Evolutionary conservation across 345 rosid genomes (phyloP).

Genomic region (Combretum micranthum): DNA sequence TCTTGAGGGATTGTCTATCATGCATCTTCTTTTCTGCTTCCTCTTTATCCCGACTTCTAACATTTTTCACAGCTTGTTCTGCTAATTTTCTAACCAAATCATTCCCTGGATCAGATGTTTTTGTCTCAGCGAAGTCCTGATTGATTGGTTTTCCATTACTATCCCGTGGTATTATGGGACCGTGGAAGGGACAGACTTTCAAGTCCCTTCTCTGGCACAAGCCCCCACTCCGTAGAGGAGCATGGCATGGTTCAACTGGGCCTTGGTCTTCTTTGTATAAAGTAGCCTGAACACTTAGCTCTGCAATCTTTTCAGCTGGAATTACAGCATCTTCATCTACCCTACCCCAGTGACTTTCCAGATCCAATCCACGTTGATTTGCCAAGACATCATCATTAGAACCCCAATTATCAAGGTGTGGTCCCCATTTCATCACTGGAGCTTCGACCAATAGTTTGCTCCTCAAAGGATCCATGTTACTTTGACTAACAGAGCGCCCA

Average conservation of each 20-base stretch:
- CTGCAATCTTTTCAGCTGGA: slow-evolving; percentile 87
- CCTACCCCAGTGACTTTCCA: slow-evolving; percentile 89
- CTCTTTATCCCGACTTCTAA: slow-evolving; percentile 47
- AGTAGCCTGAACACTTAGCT: slow-evolving; percentile 59
- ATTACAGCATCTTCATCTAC: slow-evolving; percentile 86
- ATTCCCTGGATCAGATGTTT: slow-evolving; percentile 24
- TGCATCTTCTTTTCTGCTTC: slow-evolving; percentile 45
- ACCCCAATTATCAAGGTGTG: slow-evolving; percentile 61
- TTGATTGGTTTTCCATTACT: slow-evolving; percentile 45
- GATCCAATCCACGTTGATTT: slow-evolving; percentile 82
- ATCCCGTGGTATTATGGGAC: slow-evolving; percentile 66
- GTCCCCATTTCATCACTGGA: slow-evolving; percentile 65
- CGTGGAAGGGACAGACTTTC: slow-evolving; percentile 80
- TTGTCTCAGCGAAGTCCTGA: slow-evolving; percentile 21
- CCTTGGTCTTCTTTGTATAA: slow-evolving; percentile 61
- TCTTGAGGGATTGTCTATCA: slow-evolving; percentile 38
- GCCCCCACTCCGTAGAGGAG: slow-evolving; percentile 68
- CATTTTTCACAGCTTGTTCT: slow-evolving; percentile 70
- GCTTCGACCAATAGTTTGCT: slow-evolving; percentile 66
- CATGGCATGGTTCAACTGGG: slow-evolving; percentile 61
- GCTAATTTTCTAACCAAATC: slow-evolving; percentile 51
- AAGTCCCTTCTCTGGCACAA: slow-evolving; percentile 85
- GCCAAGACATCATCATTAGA: slow-evolving; percentile 53
- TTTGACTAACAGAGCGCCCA: slow-evolving; percentile 4
- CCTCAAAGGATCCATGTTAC: slow-evolving; percentile 21